Percentiles rank a stretch among this genome's conserved stretches.
phyloP scores from a whole-genome alignment of 1,284 basidiomycete genomes.

The Caloboletus inedulis region DNA sequence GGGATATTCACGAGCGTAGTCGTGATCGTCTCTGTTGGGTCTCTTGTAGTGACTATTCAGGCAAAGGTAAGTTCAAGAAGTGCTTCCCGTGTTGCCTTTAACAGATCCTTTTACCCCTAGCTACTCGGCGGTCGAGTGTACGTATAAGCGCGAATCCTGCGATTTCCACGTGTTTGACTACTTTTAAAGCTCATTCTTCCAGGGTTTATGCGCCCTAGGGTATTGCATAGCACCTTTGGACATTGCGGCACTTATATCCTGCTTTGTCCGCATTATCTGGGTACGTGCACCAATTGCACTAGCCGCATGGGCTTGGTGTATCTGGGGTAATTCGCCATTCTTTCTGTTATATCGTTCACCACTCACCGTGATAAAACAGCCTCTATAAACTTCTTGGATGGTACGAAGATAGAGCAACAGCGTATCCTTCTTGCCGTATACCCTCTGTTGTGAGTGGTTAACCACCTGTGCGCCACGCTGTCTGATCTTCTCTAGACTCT shows the following conservation, averaged over 20 bases:
- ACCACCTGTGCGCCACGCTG: background rate
- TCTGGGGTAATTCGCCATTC: constrained; percentile 72
- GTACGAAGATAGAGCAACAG: constrained; percentile 86
- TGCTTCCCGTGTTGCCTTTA: background rate
- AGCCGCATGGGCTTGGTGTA: constrained; percentile 88
- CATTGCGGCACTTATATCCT: constrained; percentile 82
- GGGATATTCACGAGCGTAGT: constrained; percentile 91
- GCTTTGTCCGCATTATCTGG: constrained; percentile 83
- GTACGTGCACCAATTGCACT: constrained; percentile 82
- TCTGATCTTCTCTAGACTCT: constrained; percentile 48
- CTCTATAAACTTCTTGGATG: constrained; percentile 90
- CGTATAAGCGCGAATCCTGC: constrained; percentile 27
- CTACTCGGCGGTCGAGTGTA: constrained; percentile 93
- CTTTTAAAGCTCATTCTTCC: constrained; percentile 84
- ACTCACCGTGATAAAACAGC: constrained; percentile 47
- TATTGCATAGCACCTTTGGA: constrained; percentile 91
- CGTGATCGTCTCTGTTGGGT: constrained; percentile 86
- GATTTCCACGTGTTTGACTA: background rate
- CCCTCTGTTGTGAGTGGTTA: constrained; percentile 65
- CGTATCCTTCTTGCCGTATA: constrained; percentile 90
- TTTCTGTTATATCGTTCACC: background rate
- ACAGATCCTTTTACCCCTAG: constrained; percentile 34
- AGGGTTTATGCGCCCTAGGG: constrained; percentile 87
- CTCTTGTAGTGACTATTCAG: constrained; percentile 87
- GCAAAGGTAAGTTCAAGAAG: constrained; percentile 60